phyloP scores from a whole-genome alignment of 2,329 filamentous ascomycete species.

The Huntiella omanensis region DNA sequence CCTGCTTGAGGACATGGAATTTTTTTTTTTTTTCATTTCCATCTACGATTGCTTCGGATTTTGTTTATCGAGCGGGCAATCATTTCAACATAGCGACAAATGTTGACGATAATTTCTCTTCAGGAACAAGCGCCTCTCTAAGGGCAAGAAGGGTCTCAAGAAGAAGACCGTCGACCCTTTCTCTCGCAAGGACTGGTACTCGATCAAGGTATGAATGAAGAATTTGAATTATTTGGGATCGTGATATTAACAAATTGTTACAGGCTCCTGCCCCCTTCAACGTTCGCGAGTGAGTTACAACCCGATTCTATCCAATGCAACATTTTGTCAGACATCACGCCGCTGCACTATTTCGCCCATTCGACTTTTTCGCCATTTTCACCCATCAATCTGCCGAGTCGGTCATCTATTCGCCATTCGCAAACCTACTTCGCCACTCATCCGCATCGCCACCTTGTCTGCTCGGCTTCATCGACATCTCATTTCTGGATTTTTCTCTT shows the following conservation, averaged over 20 bases:
- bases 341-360: not conserved
- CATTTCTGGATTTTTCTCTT: not conserved
- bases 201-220: constrained; percentile 55
- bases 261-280: constrained; percentile 90
- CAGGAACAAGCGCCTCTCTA: constrained; percentile 99
- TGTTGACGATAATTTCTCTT: constrained; percentile 13
- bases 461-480: too few species aligned
- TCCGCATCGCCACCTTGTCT: not conserved
- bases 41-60: too few species aligned
- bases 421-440: not conserved
- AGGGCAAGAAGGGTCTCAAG: constrained; percentile 99
- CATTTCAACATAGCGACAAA: constrained; percentile 5
- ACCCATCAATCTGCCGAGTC: not conserved
- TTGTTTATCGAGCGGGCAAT: not conserved
- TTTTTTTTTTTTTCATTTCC: not conserved
- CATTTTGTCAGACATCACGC: not conserved
- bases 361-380: not conserved
- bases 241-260: constrained; percentile 15
- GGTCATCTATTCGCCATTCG: not conserved
- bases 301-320: not conserved
- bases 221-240: not conserved
- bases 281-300: constrained; percentile 69
- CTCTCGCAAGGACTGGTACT: constrained; percentile 98
- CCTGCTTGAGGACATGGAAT: not conserved
- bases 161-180: constrained; percentile 98